phyloP scores from a whole-genome alignment of 306 rosid species.

The Quercus engelmannii region DNA sequence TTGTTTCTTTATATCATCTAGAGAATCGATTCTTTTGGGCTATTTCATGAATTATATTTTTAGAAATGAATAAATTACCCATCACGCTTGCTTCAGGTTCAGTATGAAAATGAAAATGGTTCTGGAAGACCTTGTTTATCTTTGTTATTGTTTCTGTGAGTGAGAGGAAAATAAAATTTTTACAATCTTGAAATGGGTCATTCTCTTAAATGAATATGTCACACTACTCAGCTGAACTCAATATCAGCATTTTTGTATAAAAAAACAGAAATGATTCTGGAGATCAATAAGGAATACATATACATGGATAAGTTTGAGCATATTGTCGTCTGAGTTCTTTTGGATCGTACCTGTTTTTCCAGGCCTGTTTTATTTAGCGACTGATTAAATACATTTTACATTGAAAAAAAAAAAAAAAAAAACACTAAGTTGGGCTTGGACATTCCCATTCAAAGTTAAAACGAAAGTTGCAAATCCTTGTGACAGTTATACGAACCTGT shows the following conservation, averaged over 20 bases:
- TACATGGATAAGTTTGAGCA: background rate
- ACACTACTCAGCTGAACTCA: background rate
- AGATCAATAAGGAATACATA: background rate
- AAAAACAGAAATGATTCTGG: background rate
- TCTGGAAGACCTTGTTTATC: background rate
- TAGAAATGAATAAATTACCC: background rate
- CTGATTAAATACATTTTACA: no score
- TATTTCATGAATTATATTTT: background rate
- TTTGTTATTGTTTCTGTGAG: no score
- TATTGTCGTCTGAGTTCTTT: background rate
- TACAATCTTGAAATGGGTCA: background rate
- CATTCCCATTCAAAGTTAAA: background rate
- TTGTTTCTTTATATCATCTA: background rate
- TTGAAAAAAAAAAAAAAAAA: no score
- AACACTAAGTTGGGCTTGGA: background rate
- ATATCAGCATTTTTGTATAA: background rate
- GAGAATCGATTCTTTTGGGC: background rate
- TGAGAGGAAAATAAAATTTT: background rate
- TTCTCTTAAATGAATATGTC: background rate
- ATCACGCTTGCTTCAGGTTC: background rate
- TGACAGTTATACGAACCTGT: background rate
- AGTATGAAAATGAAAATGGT: background rate
- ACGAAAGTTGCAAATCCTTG: background rate
- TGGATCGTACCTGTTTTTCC: no score
- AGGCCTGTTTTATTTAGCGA: no score